Conservation (phyloP, 306 rosid genomes). For the Luffa acutangula region DNA sequence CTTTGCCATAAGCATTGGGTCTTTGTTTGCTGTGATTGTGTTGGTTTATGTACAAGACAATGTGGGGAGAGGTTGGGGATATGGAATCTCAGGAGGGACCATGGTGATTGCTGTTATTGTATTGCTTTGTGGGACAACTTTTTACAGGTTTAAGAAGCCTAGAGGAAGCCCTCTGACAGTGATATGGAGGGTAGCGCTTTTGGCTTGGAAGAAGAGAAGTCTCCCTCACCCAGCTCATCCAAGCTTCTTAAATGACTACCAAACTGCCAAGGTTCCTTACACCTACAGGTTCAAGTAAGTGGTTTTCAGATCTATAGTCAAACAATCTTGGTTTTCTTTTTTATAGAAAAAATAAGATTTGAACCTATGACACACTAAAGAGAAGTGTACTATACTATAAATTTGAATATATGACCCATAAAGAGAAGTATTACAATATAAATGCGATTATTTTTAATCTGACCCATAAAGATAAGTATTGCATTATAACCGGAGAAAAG, state of each 20-base stretch:
- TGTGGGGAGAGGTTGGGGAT: constrained; percentile 79
- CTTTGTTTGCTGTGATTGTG: constrained; percentile 64
- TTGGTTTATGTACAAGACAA: constrained; percentile 80
- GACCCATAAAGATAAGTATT: too few relatives aligned
- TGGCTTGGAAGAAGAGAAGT: constrained; percentile 79
- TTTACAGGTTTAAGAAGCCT: constrained; percentile 63
- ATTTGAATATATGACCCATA: too few relatives aligned
- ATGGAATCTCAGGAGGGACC: constrained; percentile 81
- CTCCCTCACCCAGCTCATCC: constrained; percentile 47
- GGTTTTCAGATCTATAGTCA: not conserved
- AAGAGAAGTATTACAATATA: not conserved
- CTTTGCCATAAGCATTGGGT: constrained; percentile 69
- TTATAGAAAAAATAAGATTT: too few relatives aligned
- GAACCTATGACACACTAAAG: too few relatives aligned
- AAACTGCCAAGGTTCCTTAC: constrained; percentile 47
- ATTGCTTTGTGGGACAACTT: constrained; percentile 50
- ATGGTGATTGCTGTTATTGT: constrained; percentile 44
- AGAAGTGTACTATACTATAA: too few relatives aligned
- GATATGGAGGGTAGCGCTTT: constrained; percentile 68
- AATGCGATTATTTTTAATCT: too few relatives aligned
- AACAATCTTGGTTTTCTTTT: not conserved
- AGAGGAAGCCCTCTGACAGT: constrained; percentile 76
- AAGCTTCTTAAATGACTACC: constrained; percentile 48
- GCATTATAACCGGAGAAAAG: not conserved
- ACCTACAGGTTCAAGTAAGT: constrained; percentile 57